phyloP scores from a whole-genome alignment of 441 rosid species.

The Geranium incanum region DNA sequence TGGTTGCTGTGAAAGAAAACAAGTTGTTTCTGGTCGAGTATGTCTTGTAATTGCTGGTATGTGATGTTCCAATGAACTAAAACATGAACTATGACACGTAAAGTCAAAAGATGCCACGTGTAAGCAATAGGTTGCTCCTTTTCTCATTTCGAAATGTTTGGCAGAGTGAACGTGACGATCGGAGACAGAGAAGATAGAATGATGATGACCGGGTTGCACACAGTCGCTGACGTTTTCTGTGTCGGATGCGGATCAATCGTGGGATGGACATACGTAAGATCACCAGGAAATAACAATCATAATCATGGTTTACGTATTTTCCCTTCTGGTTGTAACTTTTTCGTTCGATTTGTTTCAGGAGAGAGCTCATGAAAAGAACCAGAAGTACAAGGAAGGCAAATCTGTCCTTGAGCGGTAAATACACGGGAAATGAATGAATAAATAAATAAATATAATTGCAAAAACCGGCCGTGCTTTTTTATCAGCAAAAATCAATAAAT shows the following conservation, averaged over 20 bases:
- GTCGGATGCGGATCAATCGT: constrained; percentile 89
- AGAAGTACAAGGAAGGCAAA: constrained; percentile 99
- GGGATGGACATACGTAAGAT: constrained; percentile 94
- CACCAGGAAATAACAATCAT: not conserved
- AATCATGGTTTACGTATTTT: constrained; percentile 20
- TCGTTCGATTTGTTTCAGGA: constrained; percentile 49
- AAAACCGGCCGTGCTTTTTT: too few species aligned
- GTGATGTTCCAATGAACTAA: too few species aligned
- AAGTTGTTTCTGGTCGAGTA: too few species aligned
- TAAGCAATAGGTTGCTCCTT: too few species aligned
- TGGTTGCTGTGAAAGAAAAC: too few species aligned
- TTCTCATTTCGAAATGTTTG: constrained; percentile 21
- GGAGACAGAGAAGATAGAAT: constrained; percentile 72
- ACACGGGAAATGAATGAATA: not conserved
- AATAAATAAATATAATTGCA: not conserved
- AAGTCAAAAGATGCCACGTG: too few species aligned
- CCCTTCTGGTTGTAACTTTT: constrained; percentile 23
- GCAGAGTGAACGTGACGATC: constrained; percentile 61
- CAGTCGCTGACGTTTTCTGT: constrained; percentile 85
- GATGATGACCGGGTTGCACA: constrained; percentile 88
- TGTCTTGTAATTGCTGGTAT: too few species aligned
- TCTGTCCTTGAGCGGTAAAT: constrained; percentile 78
- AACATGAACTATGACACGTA: too few species aligned
- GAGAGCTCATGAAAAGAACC: constrained; percentile 67
- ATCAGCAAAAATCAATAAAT: too few species aligned